Base-by-base conservation (phyloP, 2,329 filamentous ascomycete genomes). In the Sclerotinia sclerotiorum region DNA sequence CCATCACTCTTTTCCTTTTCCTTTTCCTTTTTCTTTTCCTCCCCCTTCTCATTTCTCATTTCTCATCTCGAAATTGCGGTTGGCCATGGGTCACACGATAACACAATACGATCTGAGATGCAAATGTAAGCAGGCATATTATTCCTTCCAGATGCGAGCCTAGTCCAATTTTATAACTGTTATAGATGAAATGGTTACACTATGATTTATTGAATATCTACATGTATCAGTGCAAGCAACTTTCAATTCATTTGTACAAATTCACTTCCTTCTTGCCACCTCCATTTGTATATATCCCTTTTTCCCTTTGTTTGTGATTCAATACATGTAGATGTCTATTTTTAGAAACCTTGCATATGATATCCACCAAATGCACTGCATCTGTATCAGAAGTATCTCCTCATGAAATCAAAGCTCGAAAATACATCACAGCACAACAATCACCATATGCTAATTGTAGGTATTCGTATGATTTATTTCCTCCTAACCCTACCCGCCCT, bases 1-100 rank as follows among this genome's bases (percentile, higher is more conserved):
- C 11, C 29, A 35, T 56, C 11, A 56, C 19, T 17, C 54, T 32
- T 56, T 13, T 17, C 13, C 13, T 17, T 42, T 42, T 1, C 46
- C 44, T 49, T 15, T 39, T 44, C 11, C 46, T 24, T 15, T 39
- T 44, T 5, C 46, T 24, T 49, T 52, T n/a, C 49, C 32, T 15
- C 4, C 13, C 17, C 62, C 52, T 54, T 42, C 39, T 42, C 39
- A 42, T 42, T 35, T 19, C 54, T n/a, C 21, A 42, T 42, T 67
- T 61, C 56, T 52, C 32, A 24, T 13, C 32, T 52, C 8, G n/a
- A 49, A 39, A 64, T 52, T 64, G 29, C 48, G 21, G 35, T 51
- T 42, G 17, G 32, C 17, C 21, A 61, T 49, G 56, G 29, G 58
- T 61, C 58, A 35, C 58, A 61, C 46, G 58, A 61, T 61, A 49